Conservation (phyloP, 2,329 filamentous ascomycete genomes). For the Colletotrichum paranaense region DNA sequence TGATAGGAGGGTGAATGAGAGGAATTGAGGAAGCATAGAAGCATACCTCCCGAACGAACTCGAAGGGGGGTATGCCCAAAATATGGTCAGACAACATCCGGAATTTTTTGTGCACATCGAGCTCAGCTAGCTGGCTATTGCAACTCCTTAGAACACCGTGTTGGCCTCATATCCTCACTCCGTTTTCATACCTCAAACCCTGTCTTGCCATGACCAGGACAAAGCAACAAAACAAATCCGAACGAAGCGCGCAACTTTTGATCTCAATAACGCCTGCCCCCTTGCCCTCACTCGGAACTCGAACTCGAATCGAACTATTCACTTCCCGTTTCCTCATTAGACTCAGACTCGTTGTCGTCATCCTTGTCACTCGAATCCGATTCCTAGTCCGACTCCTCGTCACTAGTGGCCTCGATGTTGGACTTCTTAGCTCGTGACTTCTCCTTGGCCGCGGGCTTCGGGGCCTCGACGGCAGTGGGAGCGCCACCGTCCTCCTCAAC, state of each 20-base stretch:
- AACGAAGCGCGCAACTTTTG: not conserved
- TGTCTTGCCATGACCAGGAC: slow-evolving; percentile 9
- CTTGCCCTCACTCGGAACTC: not conserved
- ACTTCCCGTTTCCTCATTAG: not conserved
- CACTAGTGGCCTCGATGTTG: slow-evolving; percentile 74
- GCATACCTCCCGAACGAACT: too few species aligned
- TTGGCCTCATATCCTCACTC: not conserved
- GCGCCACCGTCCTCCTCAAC: slow-evolving; percentile 44
- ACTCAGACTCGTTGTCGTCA: not conserved
- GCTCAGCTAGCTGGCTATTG: not conserved
- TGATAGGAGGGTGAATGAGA: too few species aligned
- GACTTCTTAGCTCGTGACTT: slow-evolving; percentile 55
- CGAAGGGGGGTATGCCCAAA: too few species aligned
- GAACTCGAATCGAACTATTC: not conserved
- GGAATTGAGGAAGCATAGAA: too few species aligned
- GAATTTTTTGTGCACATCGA: too few species aligned
- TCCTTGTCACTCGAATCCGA: not conserved
- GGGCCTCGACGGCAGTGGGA: slow-evolving; percentile 47
- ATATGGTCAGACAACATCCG: too few species aligned
- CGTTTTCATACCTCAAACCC: not conserved
- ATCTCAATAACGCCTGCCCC: not conserved
- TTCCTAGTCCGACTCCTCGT: slow-evolving; percentile 61
- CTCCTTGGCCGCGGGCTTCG: slow-evolving; percentile 50
- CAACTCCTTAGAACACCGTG: not conserved
- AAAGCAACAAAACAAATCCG: not conserved